phyloP scores from a whole-genome alignment of 2,329 filamentous ascomycete genomes.

The Fusarium sp. region DNA sequence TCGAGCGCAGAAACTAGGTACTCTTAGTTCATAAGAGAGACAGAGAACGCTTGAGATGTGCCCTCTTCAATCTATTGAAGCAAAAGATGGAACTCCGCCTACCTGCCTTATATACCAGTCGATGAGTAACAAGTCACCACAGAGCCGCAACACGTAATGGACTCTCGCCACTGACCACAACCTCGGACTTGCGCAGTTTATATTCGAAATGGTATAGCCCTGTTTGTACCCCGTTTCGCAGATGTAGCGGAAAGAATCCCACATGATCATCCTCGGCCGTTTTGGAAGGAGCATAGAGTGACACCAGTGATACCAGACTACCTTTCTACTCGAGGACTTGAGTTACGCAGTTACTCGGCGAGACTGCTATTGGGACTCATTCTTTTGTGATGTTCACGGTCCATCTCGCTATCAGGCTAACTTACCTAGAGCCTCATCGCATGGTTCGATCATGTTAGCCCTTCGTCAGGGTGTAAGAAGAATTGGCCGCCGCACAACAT shows the following conservation, averaged over 20 bases:
- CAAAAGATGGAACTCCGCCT: too few species aligned
- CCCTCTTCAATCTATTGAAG: neutral
- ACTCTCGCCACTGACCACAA: neutral
- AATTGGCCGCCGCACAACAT: neutral
- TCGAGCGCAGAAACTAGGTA: neutral
- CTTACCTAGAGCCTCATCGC: too few species aligned
- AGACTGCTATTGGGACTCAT: neutral
- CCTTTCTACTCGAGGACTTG: neutral
- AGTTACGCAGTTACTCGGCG: neutral
- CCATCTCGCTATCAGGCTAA: neutral
- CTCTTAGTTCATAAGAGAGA: neutral
- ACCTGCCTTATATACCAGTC: neutral
- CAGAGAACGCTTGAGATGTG: neutral
- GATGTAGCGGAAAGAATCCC: neutral
- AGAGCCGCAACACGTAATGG: neutral
- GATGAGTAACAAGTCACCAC: neutral
- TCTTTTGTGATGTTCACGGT: neutral
- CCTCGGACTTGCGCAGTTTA: neutral
- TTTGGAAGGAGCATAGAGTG: neutral
- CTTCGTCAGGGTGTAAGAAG: too few species aligned
- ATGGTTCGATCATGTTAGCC: too few species aligned
- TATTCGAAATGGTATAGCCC: neutral
- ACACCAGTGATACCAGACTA: slow-evolving; percentile 12
- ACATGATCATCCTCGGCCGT: slow-evolving; percentile 7
- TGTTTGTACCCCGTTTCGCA: slow-evolving; percentile 14